phyloP scores from a whole-genome alignment of 345 rosid genomes.

The Ceriops tagal region DNA sequence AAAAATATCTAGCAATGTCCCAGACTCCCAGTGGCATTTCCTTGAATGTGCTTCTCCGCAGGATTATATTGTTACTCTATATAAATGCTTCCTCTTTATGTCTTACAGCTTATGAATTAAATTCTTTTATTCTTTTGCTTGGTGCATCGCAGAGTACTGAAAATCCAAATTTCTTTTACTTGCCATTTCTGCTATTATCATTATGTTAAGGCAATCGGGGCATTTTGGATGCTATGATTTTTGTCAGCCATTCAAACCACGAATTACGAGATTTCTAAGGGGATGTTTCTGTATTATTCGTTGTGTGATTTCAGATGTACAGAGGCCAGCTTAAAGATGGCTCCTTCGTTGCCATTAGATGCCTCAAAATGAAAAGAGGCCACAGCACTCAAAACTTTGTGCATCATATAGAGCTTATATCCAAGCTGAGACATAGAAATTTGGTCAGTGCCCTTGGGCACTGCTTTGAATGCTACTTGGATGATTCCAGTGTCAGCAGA shows the following conservation, averaged over 20 bases:
- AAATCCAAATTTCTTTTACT: no score
- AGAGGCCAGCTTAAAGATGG: conserved; percentile 79
- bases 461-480: conserved; percentile 89
- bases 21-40: background rate
- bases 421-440: conserved; percentile 82
- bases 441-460: conserved; percentile 90
- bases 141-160: no score
- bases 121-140: no score
- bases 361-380: conserved; percentile 78
- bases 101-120: no score
- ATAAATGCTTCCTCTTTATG: no score
- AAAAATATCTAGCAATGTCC: background rate
- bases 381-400: conserved; percentile 67
- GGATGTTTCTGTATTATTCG: background rate
- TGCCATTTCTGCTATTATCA: no score
- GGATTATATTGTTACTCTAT: no score
- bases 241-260: background rate
- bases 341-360: conserved; percentile 68
- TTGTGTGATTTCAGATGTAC: conserved; percentile 61
- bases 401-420: conserved; percentile 81
- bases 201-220: no score
- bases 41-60: no score
- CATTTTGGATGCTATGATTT: no score
- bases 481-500: conserved; percentile 93
- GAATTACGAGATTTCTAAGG: background rate